Evolutionary conservation across 2,329 filamentous ascomycete genomes (phyloP), one percentile per base, ranked within the genome.

Genomic region (Aspergillus nomiae): DNA sequence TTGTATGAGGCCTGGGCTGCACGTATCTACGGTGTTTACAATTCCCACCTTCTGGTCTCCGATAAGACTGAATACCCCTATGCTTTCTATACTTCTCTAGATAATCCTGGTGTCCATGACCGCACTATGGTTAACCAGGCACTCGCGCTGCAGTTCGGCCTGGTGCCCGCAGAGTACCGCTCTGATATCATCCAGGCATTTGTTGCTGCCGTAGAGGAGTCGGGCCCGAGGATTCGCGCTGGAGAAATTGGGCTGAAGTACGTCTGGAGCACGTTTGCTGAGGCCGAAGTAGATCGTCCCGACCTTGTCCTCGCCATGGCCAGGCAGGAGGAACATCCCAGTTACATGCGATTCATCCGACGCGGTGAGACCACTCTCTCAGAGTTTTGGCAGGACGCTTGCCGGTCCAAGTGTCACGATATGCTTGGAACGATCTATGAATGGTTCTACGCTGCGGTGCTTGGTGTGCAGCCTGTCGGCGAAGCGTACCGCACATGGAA

Each of bases 301-400:
- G 69, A 71, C 38, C 51, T 71, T 2, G 69, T 71, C 4, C 59
- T 71, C 7, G 63, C 63, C n/a, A 71, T 83, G 81, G 77, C 77
- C 1, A 73, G 81, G 2, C 81, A 82, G 58, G 78, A 83, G 63
- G 80, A 83, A 53, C 81, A 83, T 53, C 82, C 81, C 0, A 80
- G 77, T 0, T 83, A 83, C 62, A 81, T 83, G 80, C 78, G 81
- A 0, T 83, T 84, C 66, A 65, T 83, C 1, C 72, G 80, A 1
- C 73, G 76, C 2, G 81, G 81, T 0, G 81, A 83, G 50, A 91
- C 89, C 75, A 92, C 91, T 68, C 81, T 97, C 1, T 84, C 97
- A 10, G 88, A 88, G 58, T 92, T 94, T 71, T 97, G 93, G 93
- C 86, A 96, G 71, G 84, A 85, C 28, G 91, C 89, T 71, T 91